phyloP scores from a whole-genome alignment of 331 rosid genomes.

The Stylosanthes scabra region DNA sequence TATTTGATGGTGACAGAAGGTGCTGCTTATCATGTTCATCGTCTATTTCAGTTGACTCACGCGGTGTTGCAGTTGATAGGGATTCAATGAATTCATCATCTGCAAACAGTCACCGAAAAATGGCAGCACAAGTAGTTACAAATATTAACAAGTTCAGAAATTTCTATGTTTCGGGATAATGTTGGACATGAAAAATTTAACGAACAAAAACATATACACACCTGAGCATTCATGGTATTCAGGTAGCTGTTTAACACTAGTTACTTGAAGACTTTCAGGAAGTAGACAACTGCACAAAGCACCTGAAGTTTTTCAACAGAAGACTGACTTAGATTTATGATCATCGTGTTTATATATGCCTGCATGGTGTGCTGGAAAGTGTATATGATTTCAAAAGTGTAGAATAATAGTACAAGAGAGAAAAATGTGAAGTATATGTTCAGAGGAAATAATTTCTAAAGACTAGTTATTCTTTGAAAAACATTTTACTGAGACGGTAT shows the following conservation, averaged over 20 bases:
- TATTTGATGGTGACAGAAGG: conserved; percentile 59
- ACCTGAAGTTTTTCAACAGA: conserved; percentile 69
- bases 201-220: conserved; percentile 36
- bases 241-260: conserved; percentile 79
- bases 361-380: conserved; percentile 17
- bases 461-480: background rate
- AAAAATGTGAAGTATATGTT: too few relatives aligned
- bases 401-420: conserved; percentile 23
- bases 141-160: conserved; percentile 30
- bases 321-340: conserved; percentile 1
- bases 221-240: conserved; percentile 89
- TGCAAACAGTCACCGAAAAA: conserved; percentile 43
- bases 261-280: conserved; percentile 91
- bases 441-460: background rate
- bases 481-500: background rate
- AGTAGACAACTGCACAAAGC: conserved; percentile 90
- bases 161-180: conserved; percentile 4
- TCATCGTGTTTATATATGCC: conserved; percentile 21
- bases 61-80: conserved; percentile 59
- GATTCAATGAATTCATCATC: conserved; percentile 76
- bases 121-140: conserved; percentile 23
- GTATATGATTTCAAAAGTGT: conserved; percentile 12
- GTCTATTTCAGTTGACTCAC: conserved; percentile 54
- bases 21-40: conserved; percentile 72
- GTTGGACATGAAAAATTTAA: conserved; percentile 1